A percentile compares a stretch with the other conserved stretches of the same genome.
Conservation (phyloP, 75 land plant species). For the Pinus tabuliformis region DNA sequence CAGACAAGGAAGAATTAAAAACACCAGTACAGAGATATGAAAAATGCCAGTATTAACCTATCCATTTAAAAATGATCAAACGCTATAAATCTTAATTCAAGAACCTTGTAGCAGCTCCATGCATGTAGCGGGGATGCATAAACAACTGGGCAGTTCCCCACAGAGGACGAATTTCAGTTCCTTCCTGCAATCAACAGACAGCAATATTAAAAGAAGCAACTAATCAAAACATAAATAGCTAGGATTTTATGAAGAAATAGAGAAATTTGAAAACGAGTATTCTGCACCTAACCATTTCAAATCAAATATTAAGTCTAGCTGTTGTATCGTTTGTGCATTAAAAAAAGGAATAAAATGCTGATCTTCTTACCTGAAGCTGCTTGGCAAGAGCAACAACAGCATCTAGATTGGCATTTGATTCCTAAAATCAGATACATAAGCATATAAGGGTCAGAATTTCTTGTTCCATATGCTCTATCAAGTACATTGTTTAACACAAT, state of each 20-base stretch:
- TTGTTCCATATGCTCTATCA: neutral
- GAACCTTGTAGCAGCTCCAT: slow-evolving; percentile 96
- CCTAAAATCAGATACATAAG: slow-evolving; percentile 38
- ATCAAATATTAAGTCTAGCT: neutral
- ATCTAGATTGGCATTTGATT: slow-evolving; percentile 91
- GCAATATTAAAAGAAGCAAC: neutral
- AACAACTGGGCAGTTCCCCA: slow-evolving; percentile 99
- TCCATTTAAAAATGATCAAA: neutral
- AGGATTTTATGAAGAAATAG: too few species aligned
- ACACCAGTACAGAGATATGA: neutral
- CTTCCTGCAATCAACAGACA: slow-evolving; percentile 32
- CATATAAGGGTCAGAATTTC: neutral
- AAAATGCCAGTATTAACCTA: neutral
- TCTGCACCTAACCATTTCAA: neutral
- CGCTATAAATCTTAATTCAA: neutral
- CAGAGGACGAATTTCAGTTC: slow-evolving; percentile 66
- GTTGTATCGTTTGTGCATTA: too few species aligned
- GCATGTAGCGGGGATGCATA: slow-evolving; percentile 94
- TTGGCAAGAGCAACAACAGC: slow-evolving; percentile 83
- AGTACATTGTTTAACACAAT: neutral
- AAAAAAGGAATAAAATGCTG: neutral
- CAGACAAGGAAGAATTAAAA: slow-evolving; percentile 7
- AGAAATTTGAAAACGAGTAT: neutral
- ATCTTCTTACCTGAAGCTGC: slow-evolving; percentile 66
- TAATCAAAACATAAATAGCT: too few species aligned